Percentiles rank a stretch among this genome's conserved stretches.
These are phyloP conservation scores for Acanthamoeba triangularis DNA, from an alignment of 208 protist species.

Conservation along the genomic window DNA sequence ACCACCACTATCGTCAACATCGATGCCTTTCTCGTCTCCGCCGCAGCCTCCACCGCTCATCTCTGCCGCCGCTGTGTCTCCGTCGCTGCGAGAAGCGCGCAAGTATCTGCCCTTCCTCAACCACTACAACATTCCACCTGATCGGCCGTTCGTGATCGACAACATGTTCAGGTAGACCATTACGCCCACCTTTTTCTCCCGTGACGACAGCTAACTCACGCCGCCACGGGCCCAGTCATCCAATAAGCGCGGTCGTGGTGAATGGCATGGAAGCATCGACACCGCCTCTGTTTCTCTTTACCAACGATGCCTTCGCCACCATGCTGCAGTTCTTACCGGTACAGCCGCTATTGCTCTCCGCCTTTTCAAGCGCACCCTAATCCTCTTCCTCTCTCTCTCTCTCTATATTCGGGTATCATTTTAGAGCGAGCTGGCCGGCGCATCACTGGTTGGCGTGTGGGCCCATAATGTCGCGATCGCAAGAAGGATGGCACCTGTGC, in stretches of 20 bases:
- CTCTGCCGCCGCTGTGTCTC: background rate
- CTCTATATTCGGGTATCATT: background rate
- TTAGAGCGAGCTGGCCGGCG: background rate
- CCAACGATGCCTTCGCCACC: conserved; percentile 3
- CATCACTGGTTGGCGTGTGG: background rate
- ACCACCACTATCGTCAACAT: background rate
- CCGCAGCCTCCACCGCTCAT: background rate
- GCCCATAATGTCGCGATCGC: background rate
- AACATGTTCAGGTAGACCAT: conserved; percentile 18
- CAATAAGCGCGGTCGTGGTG: background rate
- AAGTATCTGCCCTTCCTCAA: background rate
- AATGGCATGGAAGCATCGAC: background rate
- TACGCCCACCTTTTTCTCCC: too few species aligned
- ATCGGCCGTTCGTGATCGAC: background rate
- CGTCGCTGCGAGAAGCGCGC: background rate
- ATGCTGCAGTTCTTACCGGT: conserved; percentile 29
- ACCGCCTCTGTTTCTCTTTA: background rate
- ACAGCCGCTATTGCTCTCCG: background rate
- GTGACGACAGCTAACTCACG: background rate
- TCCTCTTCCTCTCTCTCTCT: background rate
- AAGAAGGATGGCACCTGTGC: background rate
- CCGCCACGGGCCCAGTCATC: background rate
- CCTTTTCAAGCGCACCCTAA: background rate
- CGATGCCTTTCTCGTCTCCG: background rate
- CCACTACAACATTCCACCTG: background rate